A percentile compares a stretch with the other conserved stretches of the same genome.
Conservation (phyloP, 495 filamentous ascomycete genomes). For the Aspergillus homomorphus region DNA sequence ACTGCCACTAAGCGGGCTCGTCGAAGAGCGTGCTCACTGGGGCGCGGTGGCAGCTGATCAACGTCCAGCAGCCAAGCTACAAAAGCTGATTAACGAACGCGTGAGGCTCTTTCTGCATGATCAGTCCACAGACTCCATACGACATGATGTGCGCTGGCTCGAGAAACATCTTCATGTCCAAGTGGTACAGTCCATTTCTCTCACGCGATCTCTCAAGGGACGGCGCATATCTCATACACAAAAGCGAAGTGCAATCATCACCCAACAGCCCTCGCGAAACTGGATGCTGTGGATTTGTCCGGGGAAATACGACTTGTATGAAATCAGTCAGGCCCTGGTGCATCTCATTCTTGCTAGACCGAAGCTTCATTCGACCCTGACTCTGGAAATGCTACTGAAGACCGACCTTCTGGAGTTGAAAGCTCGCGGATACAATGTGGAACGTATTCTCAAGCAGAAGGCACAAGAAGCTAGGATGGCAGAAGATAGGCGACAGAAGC, state of each 20-base stretch:
- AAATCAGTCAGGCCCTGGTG: slow-evolving; percentile 82
- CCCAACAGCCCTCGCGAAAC: slow-evolving; percentile 40
- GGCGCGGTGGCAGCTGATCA: slow-evolving; percentile 54
- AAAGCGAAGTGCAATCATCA: slow-evolving; percentile 65
- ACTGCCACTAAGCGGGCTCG: slow-evolving; percentile 38
- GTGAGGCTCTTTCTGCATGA: slow-evolving; percentile 85
- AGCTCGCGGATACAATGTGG: slow-evolving; percentile 88
- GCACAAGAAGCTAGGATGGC: slow-evolving; percentile 81
- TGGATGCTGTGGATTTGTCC: slow-evolving; percentile 59
- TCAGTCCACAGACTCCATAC: slow-evolving; percentile 61
- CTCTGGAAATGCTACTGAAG: slow-evolving; percentile 82
- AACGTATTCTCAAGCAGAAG: slow-evolving; percentile 81
- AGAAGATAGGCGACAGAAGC: slow-evolving; percentile 72
- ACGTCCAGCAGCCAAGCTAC: slow-evolving; percentile 53
- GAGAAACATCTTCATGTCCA: slow-evolving; percentile 80
- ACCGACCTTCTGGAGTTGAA: slow-evolving; percentile 75
- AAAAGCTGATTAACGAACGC: slow-evolving; percentile 79
- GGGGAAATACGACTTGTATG: slow-evolving; percentile 70
- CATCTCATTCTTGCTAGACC: slow-evolving; percentile 76
- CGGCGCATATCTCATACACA: slow-evolving; percentile 63
- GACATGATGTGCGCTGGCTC: slow-evolving; percentile 82
- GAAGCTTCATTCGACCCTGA: slow-evolving; percentile 77
- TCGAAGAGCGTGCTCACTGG: slow-evolving; percentile 47
- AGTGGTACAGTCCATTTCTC: slow-evolving; percentile 67
- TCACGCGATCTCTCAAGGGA: slow-evolving; percentile 69